Evolutionary conservation across 805 yeast species (phyloP).

Genomic region (Kregervanrija pseudodelftensis): DNA sequence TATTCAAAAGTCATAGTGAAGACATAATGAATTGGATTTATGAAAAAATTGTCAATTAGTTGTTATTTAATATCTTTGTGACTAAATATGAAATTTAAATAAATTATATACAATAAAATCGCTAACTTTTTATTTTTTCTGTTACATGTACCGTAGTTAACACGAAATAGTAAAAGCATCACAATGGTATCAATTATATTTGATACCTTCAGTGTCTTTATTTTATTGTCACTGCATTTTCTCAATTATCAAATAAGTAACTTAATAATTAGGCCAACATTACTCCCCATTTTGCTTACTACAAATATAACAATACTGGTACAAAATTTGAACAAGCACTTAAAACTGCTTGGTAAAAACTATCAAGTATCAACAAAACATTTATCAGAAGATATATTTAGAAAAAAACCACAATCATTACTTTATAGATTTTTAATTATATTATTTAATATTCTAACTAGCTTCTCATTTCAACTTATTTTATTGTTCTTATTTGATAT

Average conservation of each 20-base stretch:
- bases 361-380: background rate
- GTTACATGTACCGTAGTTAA: background rate
- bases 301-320: conserved; percentile 1
- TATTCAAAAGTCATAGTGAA: conserved; percentile 40
- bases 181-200: conserved; percentile 2
- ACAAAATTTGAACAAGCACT: conserved; percentile 1
- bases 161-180: too few relatives aligned
- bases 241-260: conserved; percentile 3
- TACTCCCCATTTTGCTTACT: conserved; percentile 6
- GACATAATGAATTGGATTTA: conserved; percentile 77
- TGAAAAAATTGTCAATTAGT: conserved; percentile 56
- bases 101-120: too few relatives aligned
- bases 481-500: conserved; percentile 25
- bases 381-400: background rate
- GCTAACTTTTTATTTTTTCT: too few relatives aligned
- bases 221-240: background rate
- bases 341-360: background rate
- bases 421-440: conserved; percentile 1
- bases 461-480: conserved; percentile 23
- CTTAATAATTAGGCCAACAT: conserved; percentile 3
- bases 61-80: background rate
- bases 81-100: too few relatives aligned
- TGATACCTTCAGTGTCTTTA: background rate
- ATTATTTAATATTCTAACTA: conserved; percentile 18
- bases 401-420: background rate